Evolutionary conservation across 2,329 filamentous ascomycete genomes (phyloP), one percentile per base, ranked within the genome.

Genomic region (Cyphellophora europaea): DNA sequence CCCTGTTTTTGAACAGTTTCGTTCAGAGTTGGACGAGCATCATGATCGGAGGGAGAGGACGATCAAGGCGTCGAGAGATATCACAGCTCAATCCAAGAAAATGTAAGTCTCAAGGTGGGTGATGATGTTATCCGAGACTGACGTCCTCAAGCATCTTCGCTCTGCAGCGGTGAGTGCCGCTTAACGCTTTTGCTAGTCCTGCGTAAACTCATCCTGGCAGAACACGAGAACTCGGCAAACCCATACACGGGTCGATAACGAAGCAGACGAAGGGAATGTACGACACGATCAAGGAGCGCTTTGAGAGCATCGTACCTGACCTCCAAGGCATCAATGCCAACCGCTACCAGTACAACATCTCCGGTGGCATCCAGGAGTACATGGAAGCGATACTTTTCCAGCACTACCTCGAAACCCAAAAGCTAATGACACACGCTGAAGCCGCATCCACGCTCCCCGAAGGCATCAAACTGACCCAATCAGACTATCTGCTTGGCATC

Each of bases 81-180:
- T 98, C 39, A 98, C 91, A 5, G 87, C 86, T 0, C 68, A 87
- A 35, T 94, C 86, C 61, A 98, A 98, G 69, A 98, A 96, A 65
- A 93, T 96, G 87, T 93, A 61, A 63, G 70, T 30, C 34, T 18
- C 15, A n/a, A n/a, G n/a, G n/a, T n/a, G n/a, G n/a, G n/a, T n/a
- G n/a, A n/a, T n/a, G n/a, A n/a, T n/a, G n/a, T n/a, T n/a, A 19
- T 11, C 28, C 21, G 38, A 47, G 14, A 46, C 37, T 32, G 14
- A 13, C 29, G n/a, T n/a, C n/a, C n/a, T n/a, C n/a, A n/a, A 88
- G 82, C 40, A 91, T 91, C 49, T 91, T 91, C 58, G 74, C 82
- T 1, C 63, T 91, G n/a, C 84, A 91, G 59, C 74, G 84, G 81
- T 84, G 67, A 45, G 48, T 40, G 10, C 18, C 11, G 14, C 8